These are phyloP conservation scores for Excoecaria cochinchinensis DNA, from an alignment of 345 rosid genomes.

Conservation along the genomic window DNA sequence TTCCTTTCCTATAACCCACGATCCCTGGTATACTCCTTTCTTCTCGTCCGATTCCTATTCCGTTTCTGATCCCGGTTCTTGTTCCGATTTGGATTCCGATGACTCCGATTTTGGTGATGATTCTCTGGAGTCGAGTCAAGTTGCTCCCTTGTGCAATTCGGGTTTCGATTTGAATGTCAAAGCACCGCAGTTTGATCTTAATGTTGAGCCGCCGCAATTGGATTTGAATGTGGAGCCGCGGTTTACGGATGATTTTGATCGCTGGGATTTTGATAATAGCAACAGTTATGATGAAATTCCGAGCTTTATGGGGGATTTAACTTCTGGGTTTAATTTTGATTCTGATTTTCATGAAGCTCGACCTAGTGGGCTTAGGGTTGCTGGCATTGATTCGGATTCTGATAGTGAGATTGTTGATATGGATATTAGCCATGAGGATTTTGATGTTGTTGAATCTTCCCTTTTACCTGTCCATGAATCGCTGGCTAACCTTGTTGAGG, in stretches of 20 bases:
- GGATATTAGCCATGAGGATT: constrained; percentile 17
- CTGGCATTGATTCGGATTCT: constrained; percentile 48
- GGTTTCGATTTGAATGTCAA: neutral
- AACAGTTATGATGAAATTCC: neutral
- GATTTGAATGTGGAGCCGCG: neutral
- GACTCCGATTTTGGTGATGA: neutral
- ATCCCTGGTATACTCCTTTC: neutral
- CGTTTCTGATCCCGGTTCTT: neutral
- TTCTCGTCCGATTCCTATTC: neutral
- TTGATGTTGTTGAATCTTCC: constrained; percentile 8
- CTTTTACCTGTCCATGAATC: constrained; percentile 3
- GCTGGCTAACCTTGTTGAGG: constrained; percentile 26
- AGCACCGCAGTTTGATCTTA: neutral
- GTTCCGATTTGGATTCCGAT: neutral
- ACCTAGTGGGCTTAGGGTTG: constrained; percentile 42
- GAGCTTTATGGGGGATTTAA: neutral
- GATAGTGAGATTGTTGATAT: constrained; percentile 41
- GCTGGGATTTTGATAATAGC: neutral
- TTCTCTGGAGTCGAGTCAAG: neutral
- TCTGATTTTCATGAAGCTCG: constrained; percentile 3
- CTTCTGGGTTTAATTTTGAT: neutral
- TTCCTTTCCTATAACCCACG: neutral
- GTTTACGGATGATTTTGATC: neutral
- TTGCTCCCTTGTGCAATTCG: neutral
- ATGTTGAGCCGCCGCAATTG: neutral